A percentile compares a stretch with the other conserved stretches of the same genome.
Conservation (phyloP, 805 yeast genomes). For the Spathaspora sp. region DNA sequence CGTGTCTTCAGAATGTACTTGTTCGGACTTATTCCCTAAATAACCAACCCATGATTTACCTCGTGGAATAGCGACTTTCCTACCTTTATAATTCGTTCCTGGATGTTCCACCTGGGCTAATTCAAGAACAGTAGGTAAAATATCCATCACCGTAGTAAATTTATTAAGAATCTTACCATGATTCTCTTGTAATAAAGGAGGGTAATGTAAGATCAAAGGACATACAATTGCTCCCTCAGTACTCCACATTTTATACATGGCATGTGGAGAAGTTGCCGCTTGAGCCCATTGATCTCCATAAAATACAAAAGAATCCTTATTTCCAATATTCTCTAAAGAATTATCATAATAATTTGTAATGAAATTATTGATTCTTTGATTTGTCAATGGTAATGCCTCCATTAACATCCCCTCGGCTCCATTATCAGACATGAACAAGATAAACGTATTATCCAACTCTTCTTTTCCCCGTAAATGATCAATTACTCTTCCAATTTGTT, state of each 20-base stretch:
- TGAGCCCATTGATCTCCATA: slow-evolving; percentile 61
- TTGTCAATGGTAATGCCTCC: slow-evolving; percentile 49
- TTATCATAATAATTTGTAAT: slow-evolving; percentile 40
- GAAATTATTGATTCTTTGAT: slow-evolving; percentile 18
- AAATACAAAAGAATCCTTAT: slow-evolving; percentile 44
- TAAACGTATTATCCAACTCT: slow-evolving; percentile 51
- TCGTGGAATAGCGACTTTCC: slow-evolving; percentile 40
- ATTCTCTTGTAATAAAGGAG: slow-evolving; percentile 22
- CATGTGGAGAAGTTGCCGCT: slow-evolving; percentile 56
- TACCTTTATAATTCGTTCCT: slow-evolving; percentile 35
- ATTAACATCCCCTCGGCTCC: slow-evolving; percentile 62
- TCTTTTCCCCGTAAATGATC: slow-evolving; percentile 37
- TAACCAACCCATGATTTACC: slow-evolving; percentile 46
- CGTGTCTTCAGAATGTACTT: slow-evolving; percentile 39
- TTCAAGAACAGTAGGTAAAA: slow-evolving; percentile 53
- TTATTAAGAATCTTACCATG: slow-evolving; percentile 31
- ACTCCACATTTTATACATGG: slow-evolving; percentile 55
- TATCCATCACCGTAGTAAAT: slow-evolving; percentile 58
- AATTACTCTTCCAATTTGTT: slow-evolving; percentile 47
- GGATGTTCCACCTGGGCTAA: slow-evolving; percentile 46
- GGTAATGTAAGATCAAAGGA: slow-evolving; percentile 48
- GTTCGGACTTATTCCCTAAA: slow-evolving; percentile 21
- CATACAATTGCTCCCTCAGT: slow-evolving; percentile 60
- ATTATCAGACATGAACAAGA: slow-evolving; percentile 60
- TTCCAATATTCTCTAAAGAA: slow-evolving; percentile 45